Base-by-base conservation (phyloP, 208 protist species). In the Leishmania aethiopica region DNA sequence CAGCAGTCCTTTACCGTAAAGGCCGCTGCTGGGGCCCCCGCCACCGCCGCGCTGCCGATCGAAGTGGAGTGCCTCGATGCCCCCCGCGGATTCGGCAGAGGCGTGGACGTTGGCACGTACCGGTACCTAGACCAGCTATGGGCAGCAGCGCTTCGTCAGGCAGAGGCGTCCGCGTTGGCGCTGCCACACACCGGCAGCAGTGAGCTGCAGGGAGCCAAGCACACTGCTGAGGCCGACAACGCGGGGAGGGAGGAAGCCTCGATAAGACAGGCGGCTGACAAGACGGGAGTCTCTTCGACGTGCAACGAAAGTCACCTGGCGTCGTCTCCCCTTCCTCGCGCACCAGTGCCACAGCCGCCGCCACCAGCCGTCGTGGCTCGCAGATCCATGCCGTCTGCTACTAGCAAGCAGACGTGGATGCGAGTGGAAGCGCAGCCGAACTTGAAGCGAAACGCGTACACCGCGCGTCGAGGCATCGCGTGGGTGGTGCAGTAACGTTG, bases 401-500 rank as follows among this genome's bases (percentile, higher is more conserved):
- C 35, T 69, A 22, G 45, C 53, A 67, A 13, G 75, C 53, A 45
- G 49, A 32, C 15, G 40, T 80, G 32, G 57, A 81, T 85, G 82
- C 62, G 55, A 19, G 88, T 80, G 71, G 85, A 82, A 42, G 82
- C 82, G 37, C 89, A 87, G 81, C 86, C 75, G 0, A 93, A 84
- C 76, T 79, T 81, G 47, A 83, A 72, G 59, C 78, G 80, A 22
- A 82, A 84, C 78, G 75, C 17, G 13, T 77, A 78, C 76, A 80
- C 76, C 45, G 85, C 84, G 0, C 83, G 83, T 4, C 87, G 83
- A n/a, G 90, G 88, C 32, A 79, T 93, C 1, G 88, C 90, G 0
- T 93, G 88, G 90, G 86, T 93, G 3, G 85, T 93, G 51, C 84
- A 88, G 71, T 93, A 71, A 82, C 5, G 11, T 51, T 13, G 2